These are phyloP conservation scores for Saccharomyces hybrid DNA, from an alignment of 1,139 yeast species.

Conservation along the genomic window DNA sequence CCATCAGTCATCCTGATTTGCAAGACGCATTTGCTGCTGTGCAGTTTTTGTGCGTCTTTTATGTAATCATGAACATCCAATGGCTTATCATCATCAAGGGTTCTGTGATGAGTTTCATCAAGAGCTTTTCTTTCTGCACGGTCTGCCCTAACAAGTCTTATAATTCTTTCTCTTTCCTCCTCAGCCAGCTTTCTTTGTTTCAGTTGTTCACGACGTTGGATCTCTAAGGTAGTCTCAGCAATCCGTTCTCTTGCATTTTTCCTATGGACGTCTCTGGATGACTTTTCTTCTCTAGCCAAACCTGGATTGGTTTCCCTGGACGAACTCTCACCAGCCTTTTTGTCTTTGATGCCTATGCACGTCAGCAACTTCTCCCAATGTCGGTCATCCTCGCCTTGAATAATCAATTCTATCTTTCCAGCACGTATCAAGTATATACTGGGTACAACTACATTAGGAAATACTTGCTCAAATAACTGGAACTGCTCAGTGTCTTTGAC, in stretches of 20 bases:
- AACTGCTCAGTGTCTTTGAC: slow-evolving; percentile 41
- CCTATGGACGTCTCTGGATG: neutral
- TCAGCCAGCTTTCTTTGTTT: slow-evolving; percentile 34
- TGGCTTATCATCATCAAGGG: slow-evolving; percentile 4
- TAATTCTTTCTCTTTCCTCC: slow-evolving; percentile 47
- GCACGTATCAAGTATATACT: slow-evolving; percentile 42
- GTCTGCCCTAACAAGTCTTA: slow-evolving; percentile 33
- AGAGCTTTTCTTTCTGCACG: slow-evolving; percentile 19
- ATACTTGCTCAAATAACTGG: slow-evolving; percentile 42
- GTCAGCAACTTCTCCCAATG: slow-evolving; percentile 2
- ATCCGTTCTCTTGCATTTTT: slow-evolving; percentile 34
- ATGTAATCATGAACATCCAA: slow-evolving; percentile 15
- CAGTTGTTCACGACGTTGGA: slow-evolving; percentile 37
- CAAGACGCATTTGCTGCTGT: slow-evolving; percentile 14
- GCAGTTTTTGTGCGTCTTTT: slow-evolving; percentile 6
- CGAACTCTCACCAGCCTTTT: neutral
- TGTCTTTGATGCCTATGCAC: slow-evolving; percentile 1
- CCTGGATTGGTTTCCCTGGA: neutral
- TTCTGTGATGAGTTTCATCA: slow-evolving; percentile 2
- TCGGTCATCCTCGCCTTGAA: slow-evolving; percentile 30
- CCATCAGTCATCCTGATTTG: slow-evolving; percentile 24
- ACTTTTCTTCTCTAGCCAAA: slow-evolving; percentile 1
- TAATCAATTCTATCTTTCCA: slow-evolving; percentile 40
- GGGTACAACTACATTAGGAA: slow-evolving; percentile 41
- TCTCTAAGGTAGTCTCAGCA: slow-evolving; percentile 33